phyloP scores from a whole-genome alignment of 2,329 filamentous ascomycete species.

The Penicillium sp. region DNA sequence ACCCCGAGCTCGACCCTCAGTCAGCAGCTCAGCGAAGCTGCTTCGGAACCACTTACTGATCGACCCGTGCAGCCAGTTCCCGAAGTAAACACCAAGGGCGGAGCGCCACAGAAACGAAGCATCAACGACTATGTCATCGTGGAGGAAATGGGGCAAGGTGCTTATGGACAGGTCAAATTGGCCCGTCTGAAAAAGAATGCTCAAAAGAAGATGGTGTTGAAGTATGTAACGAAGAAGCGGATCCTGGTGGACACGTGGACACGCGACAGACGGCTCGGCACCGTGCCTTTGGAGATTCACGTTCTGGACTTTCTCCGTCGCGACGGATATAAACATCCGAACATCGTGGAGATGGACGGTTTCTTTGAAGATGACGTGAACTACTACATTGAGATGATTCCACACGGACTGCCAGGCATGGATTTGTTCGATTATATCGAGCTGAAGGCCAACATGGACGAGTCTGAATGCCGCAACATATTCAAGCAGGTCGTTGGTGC shows the following conservation, averaged over 20 bases:
- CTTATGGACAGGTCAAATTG: conserved; percentile 96
- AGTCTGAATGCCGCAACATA: conserved; percentile 88
- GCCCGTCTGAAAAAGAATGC: conserved; percentile 76
- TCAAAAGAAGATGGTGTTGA: conserved; percentile 83
- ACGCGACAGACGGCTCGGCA: conserved; percentile 84
- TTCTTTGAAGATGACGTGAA: conserved; percentile 68
- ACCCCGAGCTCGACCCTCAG: conserved; percentile 49
- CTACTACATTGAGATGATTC: conserved; percentile 97
- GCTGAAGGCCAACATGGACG: conserved; percentile 92
- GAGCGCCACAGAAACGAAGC: conserved; percentile 64
- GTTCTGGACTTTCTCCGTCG: conserved; percentile 88
- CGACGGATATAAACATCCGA: conserved; percentile 63
- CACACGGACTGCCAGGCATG: conserved; percentile 94
- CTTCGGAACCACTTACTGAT: conserved; percentile 45
- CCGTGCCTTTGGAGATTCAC: conserved; percentile 94
- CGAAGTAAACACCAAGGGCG: conserved; percentile 26
- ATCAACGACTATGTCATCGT: conserved; percentile 90
- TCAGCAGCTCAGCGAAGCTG: conserved; percentile 51
- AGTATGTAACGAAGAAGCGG: conserved; percentile 94
- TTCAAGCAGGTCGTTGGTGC: conserved; percentile 91
- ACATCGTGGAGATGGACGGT: conserved; percentile 67
- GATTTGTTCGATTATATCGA: conserved; percentile 99
- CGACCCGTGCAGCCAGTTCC: conserved; percentile 40
- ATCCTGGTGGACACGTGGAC: conserved; percentile 99
- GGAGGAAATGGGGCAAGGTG: conserved; percentile 97